Evolutionary conservation across 306 rosid genomes (phyloP).

Genomic region (Rubus parviflorus): DNA sequence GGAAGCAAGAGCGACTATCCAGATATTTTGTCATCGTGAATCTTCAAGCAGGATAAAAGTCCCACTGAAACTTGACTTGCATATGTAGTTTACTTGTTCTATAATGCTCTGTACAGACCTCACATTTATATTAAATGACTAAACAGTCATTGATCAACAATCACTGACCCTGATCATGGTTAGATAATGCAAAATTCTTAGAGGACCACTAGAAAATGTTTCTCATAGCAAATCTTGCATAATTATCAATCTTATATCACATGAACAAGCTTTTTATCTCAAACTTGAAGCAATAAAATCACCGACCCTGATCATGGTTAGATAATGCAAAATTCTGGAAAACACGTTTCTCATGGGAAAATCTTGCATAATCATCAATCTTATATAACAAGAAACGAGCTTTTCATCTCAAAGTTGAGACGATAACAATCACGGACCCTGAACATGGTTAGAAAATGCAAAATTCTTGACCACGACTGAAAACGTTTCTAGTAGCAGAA

Average conservation of each 20-base stretch:
- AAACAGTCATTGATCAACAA: not conserved
- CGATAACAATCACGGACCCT: not conserved
- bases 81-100: not conserved
- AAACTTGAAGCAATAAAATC: not conserved
- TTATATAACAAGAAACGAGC: not conserved
- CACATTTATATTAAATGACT: not conserved
- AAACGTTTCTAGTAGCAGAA: not conserved
- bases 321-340: not conserved
- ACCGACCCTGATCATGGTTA: not conserved
- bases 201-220: not conserved
- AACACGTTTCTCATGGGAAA: not conserved
- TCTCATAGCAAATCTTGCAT: not conserved
- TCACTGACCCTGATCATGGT: not conserved
- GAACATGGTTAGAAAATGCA: not conserved
- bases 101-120: not conserved
- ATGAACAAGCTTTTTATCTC: not conserved
- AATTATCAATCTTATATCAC: not conserved
- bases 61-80: slow-evolving; percentile 1
- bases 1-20: not conserved
- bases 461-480: not conserved
- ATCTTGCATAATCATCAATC: not conserved
- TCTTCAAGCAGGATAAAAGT: not conserved
- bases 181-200: not conserved
- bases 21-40: not conserved
- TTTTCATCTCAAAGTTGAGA: not conserved